Base-by-base conservation (phyloP, 2,329 filamentous ascomycete genomes). In the Fusarium pseudoanthophilum region DNA sequence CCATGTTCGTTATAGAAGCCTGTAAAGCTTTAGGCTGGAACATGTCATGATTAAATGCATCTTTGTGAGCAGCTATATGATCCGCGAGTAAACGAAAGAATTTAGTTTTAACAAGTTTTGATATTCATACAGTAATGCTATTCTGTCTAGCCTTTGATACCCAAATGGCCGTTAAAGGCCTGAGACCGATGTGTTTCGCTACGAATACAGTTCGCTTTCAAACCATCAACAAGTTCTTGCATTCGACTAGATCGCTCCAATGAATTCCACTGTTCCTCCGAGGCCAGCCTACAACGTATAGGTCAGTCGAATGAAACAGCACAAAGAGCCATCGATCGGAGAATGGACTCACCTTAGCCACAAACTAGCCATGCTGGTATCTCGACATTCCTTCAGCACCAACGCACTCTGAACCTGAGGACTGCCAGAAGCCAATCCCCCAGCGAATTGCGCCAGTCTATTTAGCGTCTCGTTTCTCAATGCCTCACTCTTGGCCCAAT, bases 241-340 rank as follows among this genome's bases (percentile, higher is more conserved):
- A 24, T 24, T 24, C 2, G 1, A 9, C 1, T 5, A 0, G 46
- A 49, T 13, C 5, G 14, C 21, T 32, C 46, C 21, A 6, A 24
- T 3, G 5, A 24, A 4, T 49, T 18, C 46, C 46, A 49, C 6
- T 32, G 15, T 9, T 49, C 28, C 7, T 49, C 28, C 15, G 46
- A 32, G 7, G 2, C 14, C 0, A 32, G 4, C 10, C 46, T 49
- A 11, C 10, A 10, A 7, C 5, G 9, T 2, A 3, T n/a, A 3
- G 16, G 43, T 49, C 6, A 14, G 13, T 13, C n/a, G n/a, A n/a
- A n/a, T n/a, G n/a, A n/a, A n/a, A n/a, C n/a, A n/a, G n/a, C n/a
- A n/a, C n/a, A n/a, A n/a, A n/a, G n/a, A n/a, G n/a, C n/a, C n/a
- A n/a, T n/a, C n/a, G n/a, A n/a, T n/a, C n/a, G n/a, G n/a, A n/a